Base-by-base conservation (phyloP, 345 rosid genomes). In the Rhodamnia argentea region DNA sequence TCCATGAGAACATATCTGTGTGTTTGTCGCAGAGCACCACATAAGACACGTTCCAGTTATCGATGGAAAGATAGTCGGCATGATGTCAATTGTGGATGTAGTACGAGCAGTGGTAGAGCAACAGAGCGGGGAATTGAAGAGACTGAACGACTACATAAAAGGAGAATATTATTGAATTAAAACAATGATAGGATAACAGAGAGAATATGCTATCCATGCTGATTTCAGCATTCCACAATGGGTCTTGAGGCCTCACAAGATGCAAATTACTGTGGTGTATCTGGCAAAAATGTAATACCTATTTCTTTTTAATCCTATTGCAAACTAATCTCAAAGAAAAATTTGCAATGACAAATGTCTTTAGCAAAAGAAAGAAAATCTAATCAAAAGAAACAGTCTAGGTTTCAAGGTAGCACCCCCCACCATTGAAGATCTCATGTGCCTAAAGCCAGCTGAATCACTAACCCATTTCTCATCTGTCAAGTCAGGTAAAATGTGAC, bases 61-160 rank as follows among this genome's bases (percentile, higher is more conserved):
- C 60, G 95, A 95, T 23, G 96, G 94, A 57, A 97, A 92, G 89
- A 91, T 97, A 74, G 94, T 93, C 1, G 99, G 99, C 83, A 90
- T 95, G 95, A 91, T 95, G 84, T 97, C 98, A 9, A 92, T 95
- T 13, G 98, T 93, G 62, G 98, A 95, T 87, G 97, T 96, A 29
- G 96, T 95, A 52, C 88, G 90, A 87, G 94, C 96, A 18, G 92
- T 93, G 52, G 96, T 96, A n/a, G 96, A 95, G 70, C 98, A 96
- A 90, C 98, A 96, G 87, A 91, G 84, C 40, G 93, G 96, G 50
- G 98, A 96, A 90, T 82, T 95, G 55, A 94, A 89, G 90, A 92
- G 95, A 57, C 89, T 95, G 90, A 95, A 95, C n/a, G 96, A 91
- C 58, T 97, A 92, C 91, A 97, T 95, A 64, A 90, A 87, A 92